Evolutionary conservation across 495 filamentous ascomycete species (phyloP).

Genomic region (Hyaloscypha variabilis): DNA sequence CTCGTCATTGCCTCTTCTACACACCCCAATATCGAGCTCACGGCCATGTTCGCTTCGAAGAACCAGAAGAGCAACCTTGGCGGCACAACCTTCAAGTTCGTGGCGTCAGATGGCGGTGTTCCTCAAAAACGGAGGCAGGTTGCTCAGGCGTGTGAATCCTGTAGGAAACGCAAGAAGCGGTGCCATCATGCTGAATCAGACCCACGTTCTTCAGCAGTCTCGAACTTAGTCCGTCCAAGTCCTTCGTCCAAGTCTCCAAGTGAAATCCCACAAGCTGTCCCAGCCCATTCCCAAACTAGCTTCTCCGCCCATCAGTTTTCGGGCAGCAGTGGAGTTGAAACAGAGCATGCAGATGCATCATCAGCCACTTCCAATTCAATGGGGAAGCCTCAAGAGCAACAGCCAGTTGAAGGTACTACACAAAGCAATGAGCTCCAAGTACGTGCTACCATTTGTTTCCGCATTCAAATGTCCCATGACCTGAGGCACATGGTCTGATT

Average conservation of each 20-base stretch:
- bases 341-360: background rate
- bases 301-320: background rate
- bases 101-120: slow-evolving; percentile 43
- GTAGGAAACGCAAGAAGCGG: slow-evolving; percentile 45
- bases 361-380: background rate
- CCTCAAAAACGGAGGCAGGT: slow-evolving; percentile 52
- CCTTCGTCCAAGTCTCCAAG: slow-evolving; percentile 1
- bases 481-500: too few relatives aligned
- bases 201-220: background rate
- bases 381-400: background rate
- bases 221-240: background rate
- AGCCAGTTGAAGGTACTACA: background rate
- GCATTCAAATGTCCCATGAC: too few relatives aligned
- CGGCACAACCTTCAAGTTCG: slow-evolving; percentile 36
- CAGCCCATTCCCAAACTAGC: background rate
- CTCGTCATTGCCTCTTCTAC: slow-evolving; percentile 1
- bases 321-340: background rate
- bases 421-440: background rate
- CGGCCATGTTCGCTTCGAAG: background rate
- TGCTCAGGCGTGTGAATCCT: slow-evolving; percentile 45
- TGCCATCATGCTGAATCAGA: slow-evolving; percentile 14
- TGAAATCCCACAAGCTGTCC: background rate
- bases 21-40: background rate
- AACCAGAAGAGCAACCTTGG: background rate
- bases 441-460: too few relatives aligned